Base-by-base conservation (phyloP, 768 basidiomycete genomes). In the Tylopilus rubrobrunneus region DNA sequence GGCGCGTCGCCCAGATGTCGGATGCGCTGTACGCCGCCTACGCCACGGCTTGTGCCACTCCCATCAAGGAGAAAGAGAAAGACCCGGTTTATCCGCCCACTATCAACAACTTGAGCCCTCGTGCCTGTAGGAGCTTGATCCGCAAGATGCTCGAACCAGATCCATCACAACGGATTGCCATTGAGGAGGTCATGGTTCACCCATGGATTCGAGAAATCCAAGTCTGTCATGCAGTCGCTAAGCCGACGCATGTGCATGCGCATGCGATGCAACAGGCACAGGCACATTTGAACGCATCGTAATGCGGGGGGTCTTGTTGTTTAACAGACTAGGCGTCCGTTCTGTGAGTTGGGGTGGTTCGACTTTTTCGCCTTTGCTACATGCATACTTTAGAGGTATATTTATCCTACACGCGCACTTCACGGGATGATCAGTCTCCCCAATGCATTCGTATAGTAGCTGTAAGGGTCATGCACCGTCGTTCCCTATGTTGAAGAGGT, bases 101-200 rank as follows among this genome's bases (percentile, higher is more conserved):
- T 27, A 87, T 98, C 66, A 88, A 86, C 74, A 94, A 96, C 68
- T 76, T 98, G 54, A 86, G 82, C 51, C 95, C 96, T 8, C 80
- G 91, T 49, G 85, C 86, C 49, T 96, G 93, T 62, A 77, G 96
- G 37, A 76, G 80, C 31, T 71, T 98, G 55, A 82, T 98, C 49
- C 83, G 94, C 63, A 84, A 84, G 75, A 98, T 99, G 95, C 80
- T 99, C 52, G 93, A 98, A 67, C 97, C 96, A 4, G 86, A 97
- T 64, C 92, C 95, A 23, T 87, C 87, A 69, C 69, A 76, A 43
- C 77, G 96, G 27, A 76, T 76, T 52, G 73, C 81, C 45, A 89
- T 96, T 60, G 94, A 98, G 61, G 89, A 92, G 51, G 82, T 88
- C 51, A 74, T 94, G 55, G 76, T 75, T 58, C 83, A 94, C 61